Conservation (phyloP, 441 rosid species). For the Gossypium davidsonii region DNA sequence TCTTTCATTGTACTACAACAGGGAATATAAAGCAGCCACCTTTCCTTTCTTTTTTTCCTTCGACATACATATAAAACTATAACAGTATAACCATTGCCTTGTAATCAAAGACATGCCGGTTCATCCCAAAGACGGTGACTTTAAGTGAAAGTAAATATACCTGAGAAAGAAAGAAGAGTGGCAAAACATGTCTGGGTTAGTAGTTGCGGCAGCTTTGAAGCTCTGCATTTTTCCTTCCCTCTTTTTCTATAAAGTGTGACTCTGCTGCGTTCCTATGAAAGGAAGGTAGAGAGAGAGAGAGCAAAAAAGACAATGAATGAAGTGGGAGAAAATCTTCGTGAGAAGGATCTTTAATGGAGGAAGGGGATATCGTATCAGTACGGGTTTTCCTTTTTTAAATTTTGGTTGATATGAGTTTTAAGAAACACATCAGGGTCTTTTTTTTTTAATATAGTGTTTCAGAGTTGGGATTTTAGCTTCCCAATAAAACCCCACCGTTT, state of each 20-base stretch:
- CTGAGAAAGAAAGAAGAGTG: conserved; percentile 60
- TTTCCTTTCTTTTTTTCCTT: background rate
- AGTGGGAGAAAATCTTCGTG: conserved; percentile 17
- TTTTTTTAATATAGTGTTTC: conserved; percentile 26
- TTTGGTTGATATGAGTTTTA: background rate
- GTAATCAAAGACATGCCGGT: conserved; percentile 17
- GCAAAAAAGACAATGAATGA: background rate
- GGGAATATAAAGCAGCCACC: background rate
- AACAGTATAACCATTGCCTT: background rate
- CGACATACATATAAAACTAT: background rate
- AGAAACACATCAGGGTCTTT: conserved; percentile 11
- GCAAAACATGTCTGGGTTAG: conserved; percentile 51
- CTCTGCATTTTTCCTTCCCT: conserved; percentile 42
- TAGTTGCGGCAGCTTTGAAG: conserved; percentile 49
- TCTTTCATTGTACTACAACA: background rate
- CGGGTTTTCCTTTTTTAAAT: conserved; percentile 14
- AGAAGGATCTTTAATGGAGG: conserved; percentile 30
- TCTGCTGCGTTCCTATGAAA: background rate
- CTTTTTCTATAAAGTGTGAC: background rate
- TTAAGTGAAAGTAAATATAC: conserved; percentile 21
- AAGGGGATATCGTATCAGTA: conserved; percentile 41
- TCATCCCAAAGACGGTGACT: background rate
- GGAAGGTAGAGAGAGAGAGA: background rate
- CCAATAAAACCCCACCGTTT: conserved; percentile 39
- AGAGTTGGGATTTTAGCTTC: conserved; percentile 75